Base-by-base conservation (phyloP, 2,329 filamentous ascomycete species). In the Rutstroemia sydowiana region DNA sequence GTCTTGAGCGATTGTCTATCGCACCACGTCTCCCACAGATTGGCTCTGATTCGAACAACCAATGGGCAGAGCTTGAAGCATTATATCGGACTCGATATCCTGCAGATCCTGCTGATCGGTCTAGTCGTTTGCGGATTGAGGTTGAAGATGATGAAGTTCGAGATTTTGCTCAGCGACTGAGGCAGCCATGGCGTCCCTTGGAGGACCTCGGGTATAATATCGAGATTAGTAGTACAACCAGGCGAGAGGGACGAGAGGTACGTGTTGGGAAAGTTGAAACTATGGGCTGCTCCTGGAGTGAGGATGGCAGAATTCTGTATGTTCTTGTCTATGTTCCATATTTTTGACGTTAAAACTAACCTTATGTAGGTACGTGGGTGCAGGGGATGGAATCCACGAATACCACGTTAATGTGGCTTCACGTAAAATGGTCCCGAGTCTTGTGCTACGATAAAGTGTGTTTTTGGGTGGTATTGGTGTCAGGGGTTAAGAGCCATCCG, bases 381-480 rank as follows among this genome's bases (percentile, higher is more conserved):
- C 81, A 31, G 82, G 88, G 63, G 82, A 87, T 59, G 87, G 87
- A 51, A 84, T 91, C 49, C 88, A 88, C 62, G 85, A 90, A 68
- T 81, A 88, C 60, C 77, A 75, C 31, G 75, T 91, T 57, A 82
- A 88, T 63, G 61, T 82, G 16, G 73, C 78, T 45, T 74, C 71
- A 52, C 75, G 87, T 54, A 86, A 81, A 66, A 69, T 75, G 30
- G 77, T 74, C 56, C 78, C 81, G 2, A 77, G 75, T 56, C 69
- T 81, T 57, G 71, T 71, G 40, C 69, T 79, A 66, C 73, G 76
- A 55, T 83, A 52, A 31, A 57, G 46, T 39, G 32, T 40, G 39
- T 34, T 48, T 37, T 37, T 37, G 34, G 36, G 32, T 45, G 16
- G 28, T 32, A 47, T 21, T 18, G n/a, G 20, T n/a, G n/a, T n/a